These are phyloP conservation scores for Eutrema salsugineum DNA, from an alignment of 441 rosid species.

Conservation along the genomic window DNA sequence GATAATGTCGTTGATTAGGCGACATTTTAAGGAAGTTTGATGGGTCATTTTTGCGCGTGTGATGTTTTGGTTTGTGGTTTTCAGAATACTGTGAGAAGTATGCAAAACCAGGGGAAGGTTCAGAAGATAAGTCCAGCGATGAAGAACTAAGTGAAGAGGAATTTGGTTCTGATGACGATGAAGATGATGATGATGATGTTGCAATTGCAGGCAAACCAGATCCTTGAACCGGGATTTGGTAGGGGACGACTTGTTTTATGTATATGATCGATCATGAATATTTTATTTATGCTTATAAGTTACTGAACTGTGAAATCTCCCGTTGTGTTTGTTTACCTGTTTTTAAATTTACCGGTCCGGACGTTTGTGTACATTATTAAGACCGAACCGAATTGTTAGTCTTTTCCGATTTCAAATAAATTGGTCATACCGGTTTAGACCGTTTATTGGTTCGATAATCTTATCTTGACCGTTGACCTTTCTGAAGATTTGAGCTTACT, in stretches of 20 bases:
- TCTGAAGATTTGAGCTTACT: no score
- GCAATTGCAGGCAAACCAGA: conserved; percentile 75
- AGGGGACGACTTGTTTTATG: conserved; percentile 5
- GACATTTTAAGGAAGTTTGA: not conserved
- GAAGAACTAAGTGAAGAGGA: conserved; percentile 90
- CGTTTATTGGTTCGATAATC: not conserved
- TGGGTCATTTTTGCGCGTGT: not conserved
- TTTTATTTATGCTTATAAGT: conserved; percentile 15
- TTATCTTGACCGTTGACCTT: no score
- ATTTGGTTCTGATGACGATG: conserved; percentile 61
- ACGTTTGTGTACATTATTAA: conserved; percentile 29
- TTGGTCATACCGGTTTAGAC: not conserved
- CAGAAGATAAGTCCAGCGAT: conserved; percentile 71
- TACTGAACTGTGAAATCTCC: conserved; percentile 13
- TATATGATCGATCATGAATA: conserved; percentile 19
- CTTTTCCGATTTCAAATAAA: conserved; percentile 19
- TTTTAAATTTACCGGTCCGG: conserved; percentile 19
- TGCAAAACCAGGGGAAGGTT: conserved; percentile 64
- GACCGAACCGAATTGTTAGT: conserved; percentile 20
- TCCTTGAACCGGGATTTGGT: conserved; percentile 31
- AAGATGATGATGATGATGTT: conserved; percentile 28
- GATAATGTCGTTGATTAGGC: not conserved
- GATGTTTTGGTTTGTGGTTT: not conserved
- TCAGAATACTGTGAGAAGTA: conserved; percentile 84
- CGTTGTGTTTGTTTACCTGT: conserved; percentile 3